These are phyloP conservation scores for Solanum virginianum DNA, from an alignment of 257 asterid species.

Conservation along the genomic window DNA sequence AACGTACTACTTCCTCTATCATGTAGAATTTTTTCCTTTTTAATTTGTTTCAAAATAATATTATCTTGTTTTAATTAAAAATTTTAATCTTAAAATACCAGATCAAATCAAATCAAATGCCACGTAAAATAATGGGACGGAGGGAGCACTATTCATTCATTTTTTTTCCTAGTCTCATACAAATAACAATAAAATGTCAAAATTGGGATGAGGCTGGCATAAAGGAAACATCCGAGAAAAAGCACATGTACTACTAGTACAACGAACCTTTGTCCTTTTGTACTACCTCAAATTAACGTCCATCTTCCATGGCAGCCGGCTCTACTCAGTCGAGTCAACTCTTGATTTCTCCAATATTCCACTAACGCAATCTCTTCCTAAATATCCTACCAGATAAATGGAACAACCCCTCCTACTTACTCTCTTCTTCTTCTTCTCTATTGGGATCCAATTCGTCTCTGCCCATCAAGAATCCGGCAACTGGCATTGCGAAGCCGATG, in stretches of 20 bases:
- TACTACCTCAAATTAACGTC: not conserved
- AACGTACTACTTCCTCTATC: too few species aligned
- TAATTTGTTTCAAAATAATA: too few species aligned
- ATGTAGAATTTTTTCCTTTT: too few species aligned
- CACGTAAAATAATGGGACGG: too few species aligned
- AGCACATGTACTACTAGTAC: not conserved
- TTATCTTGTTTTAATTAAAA: too few species aligned
- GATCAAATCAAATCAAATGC: too few species aligned
- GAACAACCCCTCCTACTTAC: not conserved
- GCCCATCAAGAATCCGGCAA: slow-evolving; percentile 64
- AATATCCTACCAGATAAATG: not conserved
- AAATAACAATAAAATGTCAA: too few species aligned
- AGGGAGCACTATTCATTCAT: too few species aligned
- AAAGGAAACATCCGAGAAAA: not conserved
- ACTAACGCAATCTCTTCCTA: not conserved
- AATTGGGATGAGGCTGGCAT: too few species aligned
- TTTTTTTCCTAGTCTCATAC: too few species aligned
- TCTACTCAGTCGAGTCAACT: not conserved
- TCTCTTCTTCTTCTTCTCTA: slow-evolving; percentile 6
- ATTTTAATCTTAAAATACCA: too few species aligned
- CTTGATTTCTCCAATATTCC: not conserved
- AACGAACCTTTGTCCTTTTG: not conserved
- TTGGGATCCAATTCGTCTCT: slow-evolving; percentile 15
- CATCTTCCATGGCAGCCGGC: not conserved
- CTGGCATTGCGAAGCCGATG: slow-evolving; percentile 61